These are phyloP conservation scores for Leccinum subrobustum DNA, from an alignment of 1,284 basidiomycete species.

Conservation along the genomic window DNA sequence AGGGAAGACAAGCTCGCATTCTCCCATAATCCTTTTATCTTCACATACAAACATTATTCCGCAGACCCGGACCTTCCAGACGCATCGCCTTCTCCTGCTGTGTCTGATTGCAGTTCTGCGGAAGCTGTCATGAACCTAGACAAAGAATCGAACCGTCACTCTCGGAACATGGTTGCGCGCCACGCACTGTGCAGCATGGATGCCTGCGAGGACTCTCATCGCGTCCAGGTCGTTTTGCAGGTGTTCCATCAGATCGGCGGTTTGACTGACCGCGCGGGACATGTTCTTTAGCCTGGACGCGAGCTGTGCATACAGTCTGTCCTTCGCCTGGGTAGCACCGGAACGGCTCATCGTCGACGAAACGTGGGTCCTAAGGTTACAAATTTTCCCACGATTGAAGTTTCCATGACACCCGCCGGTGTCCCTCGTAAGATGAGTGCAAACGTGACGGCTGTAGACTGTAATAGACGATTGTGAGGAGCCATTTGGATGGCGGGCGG, in stretches of 20 bases:
- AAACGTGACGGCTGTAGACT: neutral
- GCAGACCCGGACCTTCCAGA: slow-evolving; percentile 4
- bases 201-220: slow-evolving; percentile 67
- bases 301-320: slow-evolving; percentile 68
- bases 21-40: neutral
- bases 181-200: slow-evolving; percentile 69
- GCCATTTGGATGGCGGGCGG: neutral
- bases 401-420: neutral
- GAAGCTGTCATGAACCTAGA: slow-evolving; percentile 66
- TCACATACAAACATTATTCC: slow-evolving; percentile 5
- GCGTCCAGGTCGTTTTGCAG: slow-evolving; percentile 68
- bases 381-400: slow-evolving; percentile 15
- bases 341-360: slow-evolving; percentile 22
- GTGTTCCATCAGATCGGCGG: slow-evolving; percentile 69
- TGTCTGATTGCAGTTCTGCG: slow-evolving; percentile 49
- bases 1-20: no score
- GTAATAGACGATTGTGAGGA: neutral
- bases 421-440: neutral
- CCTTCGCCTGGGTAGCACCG: slow-evolving; percentile 70
- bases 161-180: neutral
- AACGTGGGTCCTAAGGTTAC: neutral
- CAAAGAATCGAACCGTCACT: slow-evolving; percentile 3
- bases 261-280: slow-evolving; percentile 58
- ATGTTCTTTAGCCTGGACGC: slow-evolving; percentile 59
- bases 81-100: slow-evolving; percentile 34